These are phyloP conservation scores for Yamadazyma blattariae DNA, from an alignment of 1,139 yeast species.

Conservation along the genomic window DNA sequence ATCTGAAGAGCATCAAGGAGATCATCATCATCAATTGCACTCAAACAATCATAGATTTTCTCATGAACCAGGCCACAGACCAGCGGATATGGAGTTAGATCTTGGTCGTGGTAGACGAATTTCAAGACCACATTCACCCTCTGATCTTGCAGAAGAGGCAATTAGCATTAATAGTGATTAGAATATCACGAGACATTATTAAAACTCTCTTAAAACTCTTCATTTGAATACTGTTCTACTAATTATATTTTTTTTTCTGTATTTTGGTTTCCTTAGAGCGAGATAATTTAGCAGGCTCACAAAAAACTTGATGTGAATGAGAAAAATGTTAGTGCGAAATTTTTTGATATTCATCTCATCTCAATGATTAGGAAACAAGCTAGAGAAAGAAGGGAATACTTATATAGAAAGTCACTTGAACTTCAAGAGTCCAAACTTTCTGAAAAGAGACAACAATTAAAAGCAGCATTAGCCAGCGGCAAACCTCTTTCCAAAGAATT, in stretches of 20 bases:
- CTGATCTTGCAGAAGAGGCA: constrained; percentile 1
- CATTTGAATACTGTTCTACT: no score
- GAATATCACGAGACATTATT: background rate
- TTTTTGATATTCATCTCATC: constrained; percentile 6
- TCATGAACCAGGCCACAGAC: no score
- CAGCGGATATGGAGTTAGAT: no score
- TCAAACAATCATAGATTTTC: no score
- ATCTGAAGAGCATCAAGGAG: no score
- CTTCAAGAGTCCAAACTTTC: constrained; percentile 84
- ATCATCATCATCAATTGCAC: no score
- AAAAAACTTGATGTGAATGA: no score
- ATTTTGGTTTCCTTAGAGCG: no score
- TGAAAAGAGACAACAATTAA: constrained; percentile 82
- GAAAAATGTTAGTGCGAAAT: no score
- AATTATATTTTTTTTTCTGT: no score
- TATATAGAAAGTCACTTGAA: constrained; percentile 84
- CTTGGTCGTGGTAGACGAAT: background rate
- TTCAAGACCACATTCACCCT: background rate
- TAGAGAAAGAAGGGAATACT: constrained; percentile 90
- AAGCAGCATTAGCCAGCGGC: constrained; percentile 88
- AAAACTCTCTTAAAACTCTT: background rate
- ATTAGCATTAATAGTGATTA: constrained; percentile 1
- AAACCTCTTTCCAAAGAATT: constrained; percentile 85
- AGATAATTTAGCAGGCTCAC: no score
- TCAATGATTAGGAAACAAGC: constrained; percentile 82